Evolutionary conservation across 2,329 filamentous ascomycete species (phyloP).

Genomic region (Fusarium sambucinum): DNA sequence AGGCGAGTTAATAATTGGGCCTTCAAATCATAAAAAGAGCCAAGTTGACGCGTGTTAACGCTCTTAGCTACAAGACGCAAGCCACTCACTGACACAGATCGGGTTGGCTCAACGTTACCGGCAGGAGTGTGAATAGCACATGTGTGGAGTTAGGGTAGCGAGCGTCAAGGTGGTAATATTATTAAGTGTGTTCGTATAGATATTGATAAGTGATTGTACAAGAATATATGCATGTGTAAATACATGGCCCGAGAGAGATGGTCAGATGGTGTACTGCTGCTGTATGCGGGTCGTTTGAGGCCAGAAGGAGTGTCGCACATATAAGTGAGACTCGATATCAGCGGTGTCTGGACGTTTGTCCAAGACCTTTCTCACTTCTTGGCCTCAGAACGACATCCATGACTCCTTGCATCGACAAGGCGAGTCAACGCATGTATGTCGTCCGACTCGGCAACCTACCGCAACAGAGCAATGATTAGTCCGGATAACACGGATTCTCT

Average conservation of each 20-base stretch:
- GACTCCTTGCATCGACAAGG: background rate
- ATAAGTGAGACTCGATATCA: constrained; percentile 21
- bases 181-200: constrained; percentile 37
- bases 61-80: background rate
- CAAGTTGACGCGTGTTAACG: constrained; percentile 5
- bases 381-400: background rate
- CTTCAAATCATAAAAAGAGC: background rate
- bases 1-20: constrained; percentile 12
- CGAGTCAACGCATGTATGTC: constrained; percentile 6
- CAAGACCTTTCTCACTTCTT: background rate
- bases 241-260: constrained; percentile 37
- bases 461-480: constrained; percentile 26
- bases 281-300: constrained; percentile 22
- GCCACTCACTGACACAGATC: background rate
- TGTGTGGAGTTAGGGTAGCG: constrained; percentile 12
- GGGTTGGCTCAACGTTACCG: background rate
- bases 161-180: constrained; percentile 31
- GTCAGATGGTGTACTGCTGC: constrained; percentile 34
- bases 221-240: constrained; percentile 37
- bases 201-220: constrained; percentile 36
- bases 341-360: background rate
- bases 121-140: constrained; percentile 14
- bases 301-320: constrained; percentile 17
- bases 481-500: constrained; percentile 23
- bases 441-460: constrained; percentile 7